Evolutionary conservation across 179 eudicot species (phyloP), one percentile per base, ranked within the genome.

Genomic region (Sideroxylon spinosum): DNA sequence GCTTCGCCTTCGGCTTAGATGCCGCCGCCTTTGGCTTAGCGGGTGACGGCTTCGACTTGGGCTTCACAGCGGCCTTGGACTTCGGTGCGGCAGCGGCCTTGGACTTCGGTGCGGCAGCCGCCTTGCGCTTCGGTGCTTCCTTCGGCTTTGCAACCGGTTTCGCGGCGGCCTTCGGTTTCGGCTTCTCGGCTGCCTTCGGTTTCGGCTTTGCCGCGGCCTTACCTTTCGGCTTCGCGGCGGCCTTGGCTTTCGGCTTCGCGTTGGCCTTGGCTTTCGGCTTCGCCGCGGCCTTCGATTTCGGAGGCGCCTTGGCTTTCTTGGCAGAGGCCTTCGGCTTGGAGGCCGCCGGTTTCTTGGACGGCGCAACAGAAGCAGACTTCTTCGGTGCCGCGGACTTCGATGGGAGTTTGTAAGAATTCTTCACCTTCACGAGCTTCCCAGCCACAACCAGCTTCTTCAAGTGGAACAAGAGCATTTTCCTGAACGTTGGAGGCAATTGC

Each of bases 351-450:
- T 65, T 55, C 71, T 69, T 69, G 2, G 75, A 23, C 7, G 82
- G 63, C 74, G 80, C 80, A 22, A 80, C 63, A 20, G 70, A 62
- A 9, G 81, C 82, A 4, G 84, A 67, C 57, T 78, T 68, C 72
- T 76, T 79, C 82, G 70, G 75, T 55, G 86, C 69, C 16, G 84
- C 75, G 1, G 83, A 1, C 4, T 17, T 32, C n/a, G 75, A 9
- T 19, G 60, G 81, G n/a, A 91, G 81, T 82, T 91, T 91, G 75
- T 81, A 91, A 0, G 95, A 91, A 37, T 48, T 79, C 76, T 89
- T 91, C 37, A 91, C 84, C 69, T 86, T 91, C 0, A 81, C 83
- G 5, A 91, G 91, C 84, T 88, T 91, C 0, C 71, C 90, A 50
- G 84, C 74, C 48, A 89, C 81, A 0, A 86, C 92, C 4, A 85